Evolutionary conservation across 1,284 basidiomycete species (phyloP).

Genomic region (Athelia psychrophila): DNA sequence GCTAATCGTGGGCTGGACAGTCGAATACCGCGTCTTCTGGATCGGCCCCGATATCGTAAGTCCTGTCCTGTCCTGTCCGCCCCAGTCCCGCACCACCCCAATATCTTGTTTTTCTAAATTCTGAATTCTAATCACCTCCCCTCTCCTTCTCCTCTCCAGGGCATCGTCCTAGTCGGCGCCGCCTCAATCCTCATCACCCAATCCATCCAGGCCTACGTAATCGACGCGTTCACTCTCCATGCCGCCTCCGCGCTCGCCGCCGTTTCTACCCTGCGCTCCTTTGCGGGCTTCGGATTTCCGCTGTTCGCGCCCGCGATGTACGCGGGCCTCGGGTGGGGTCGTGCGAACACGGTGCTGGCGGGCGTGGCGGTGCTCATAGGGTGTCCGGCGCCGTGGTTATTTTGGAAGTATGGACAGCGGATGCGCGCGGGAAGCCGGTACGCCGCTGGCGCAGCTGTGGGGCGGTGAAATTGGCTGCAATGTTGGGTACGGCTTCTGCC

Average conservation of each 20-base stretch:
- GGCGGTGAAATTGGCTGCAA: no score
- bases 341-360: slow-evolving; percentile 61
- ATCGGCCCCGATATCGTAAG: slow-evolving; percentile 38
- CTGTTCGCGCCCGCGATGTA: slow-evolving; percentile 69
- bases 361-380: slow-evolving; percentile 53
- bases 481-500: no score
- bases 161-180: slow-evolving; percentile 29
- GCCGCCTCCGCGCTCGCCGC: slow-evolving; percentile 61
- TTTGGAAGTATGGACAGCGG: slow-evolving; percentile 50
- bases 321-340: slow-evolving; percentile 58
- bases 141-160: not conserved
- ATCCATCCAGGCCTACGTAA: slow-evolving; percentile 48
- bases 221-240: slow-evolving; percentile 53
- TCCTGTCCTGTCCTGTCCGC: no score
- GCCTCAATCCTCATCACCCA: slow-evolving; percentile 45
- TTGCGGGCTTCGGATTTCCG: slow-evolving; percentile 67
- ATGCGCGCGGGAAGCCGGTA: slow-evolving; percentile 36
- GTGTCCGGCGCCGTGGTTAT: slow-evolving; percentile 60
- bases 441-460: not conserved
- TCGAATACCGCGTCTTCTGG: slow-evolving; percentile 40
- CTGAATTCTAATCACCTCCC: no score
- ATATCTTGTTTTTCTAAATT: no score
- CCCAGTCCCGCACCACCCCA: no score
- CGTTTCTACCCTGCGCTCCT: slow-evolving; percentile 51
- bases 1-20: slow-evolving; percentile 49